Conservation (phyloP, 2,329 filamentous ascomycete species). For the Hymenoscyphus scutula region DNA sequence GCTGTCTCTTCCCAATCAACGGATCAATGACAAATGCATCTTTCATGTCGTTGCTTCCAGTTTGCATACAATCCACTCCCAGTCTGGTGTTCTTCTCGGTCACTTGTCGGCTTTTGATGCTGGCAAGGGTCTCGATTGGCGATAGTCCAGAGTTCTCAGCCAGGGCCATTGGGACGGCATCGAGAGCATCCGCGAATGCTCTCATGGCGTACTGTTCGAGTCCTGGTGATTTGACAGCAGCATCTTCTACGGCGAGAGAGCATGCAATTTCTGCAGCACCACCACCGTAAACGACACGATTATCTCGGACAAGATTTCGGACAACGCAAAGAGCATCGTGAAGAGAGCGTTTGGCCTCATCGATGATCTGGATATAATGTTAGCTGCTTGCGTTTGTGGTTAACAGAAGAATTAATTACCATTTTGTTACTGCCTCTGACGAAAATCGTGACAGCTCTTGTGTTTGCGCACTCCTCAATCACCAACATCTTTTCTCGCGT, state of each 20-base stretch:
- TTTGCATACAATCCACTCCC: slow-evolving; percentile 97
- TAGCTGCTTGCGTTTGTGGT: slow-evolving; percentile 22
- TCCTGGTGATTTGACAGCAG: slow-evolving; percentile 90
- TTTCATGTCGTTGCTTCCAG: slow-evolving; percentile 94
- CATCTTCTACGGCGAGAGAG: slow-evolving; percentile 92
- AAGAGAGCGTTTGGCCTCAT: slow-evolving; percentile 95
- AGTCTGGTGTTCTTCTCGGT: slow-evolving; percentile 77
- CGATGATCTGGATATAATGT: slow-evolving; percentile 71
- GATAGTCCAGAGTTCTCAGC: slow-evolving; percentile 96
- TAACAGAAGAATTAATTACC: slow-evolving; percentile 52
- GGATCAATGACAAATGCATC: slow-evolving; percentile 98
- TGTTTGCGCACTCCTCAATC: slow-evolving; percentile 99
- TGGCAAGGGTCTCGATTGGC: slow-evolving; percentile 91
- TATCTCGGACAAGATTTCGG: slow-evolving; percentile 91
- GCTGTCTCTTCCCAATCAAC: slow-evolving; percentile 95
- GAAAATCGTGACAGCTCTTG: slow-evolving; percentile 91
- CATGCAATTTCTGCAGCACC: slow-evolving; percentile 97
- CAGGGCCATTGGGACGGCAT: slow-evolving; percentile 90
- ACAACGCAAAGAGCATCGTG: slow-evolving; percentile 98
- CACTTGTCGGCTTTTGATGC: slow-evolving; percentile 94
- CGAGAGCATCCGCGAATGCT: slow-evolving; percentile 91
- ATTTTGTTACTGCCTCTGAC: slow-evolving; percentile 99
- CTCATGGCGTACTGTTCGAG: slow-evolving; percentile 99
- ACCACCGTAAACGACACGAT: slow-evolving; percentile 95
- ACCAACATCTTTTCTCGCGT: slow-evolving; percentile 99